These are phyloP conservation scores for Alternaria conjuncta DNA, from an alignment of 2,329 filamentous ascomycete species.

Conservation along the genomic window DNA sequence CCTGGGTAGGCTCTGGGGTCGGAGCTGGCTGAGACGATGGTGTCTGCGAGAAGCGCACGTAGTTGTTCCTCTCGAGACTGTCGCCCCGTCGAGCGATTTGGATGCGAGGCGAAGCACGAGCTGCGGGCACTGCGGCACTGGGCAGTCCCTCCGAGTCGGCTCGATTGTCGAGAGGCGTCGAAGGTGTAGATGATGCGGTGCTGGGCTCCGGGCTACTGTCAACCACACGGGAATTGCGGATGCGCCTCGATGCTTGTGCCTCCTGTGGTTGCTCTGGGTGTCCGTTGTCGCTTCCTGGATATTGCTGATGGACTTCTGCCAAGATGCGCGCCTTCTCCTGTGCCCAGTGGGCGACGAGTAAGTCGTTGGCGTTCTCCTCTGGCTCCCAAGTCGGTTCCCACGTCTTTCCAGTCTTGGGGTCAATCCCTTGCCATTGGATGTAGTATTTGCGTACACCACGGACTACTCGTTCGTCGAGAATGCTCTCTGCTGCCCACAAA, in stretches of 20 bases:
- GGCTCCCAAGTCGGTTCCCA: slow-evolving; percentile 62
- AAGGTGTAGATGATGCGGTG: background rate
- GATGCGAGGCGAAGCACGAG: slow-evolving; percentile 18
- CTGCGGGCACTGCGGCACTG: background rate
- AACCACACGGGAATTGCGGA: slow-evolving; percentile 15
- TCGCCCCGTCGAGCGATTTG: slow-evolving; percentile 16
- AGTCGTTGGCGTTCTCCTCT: slow-evolving; percentile 41
- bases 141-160: background rate
- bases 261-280: background rate
- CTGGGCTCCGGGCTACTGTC: slow-evolving; percentile 23
- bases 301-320: background rate
- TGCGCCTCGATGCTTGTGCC: background rate
- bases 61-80: slow-evolving; percentile 30
- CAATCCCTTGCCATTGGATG: slow-evolving; percentile 62
- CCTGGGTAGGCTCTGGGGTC: background rate
- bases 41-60: slow-evolving; percentile 30
- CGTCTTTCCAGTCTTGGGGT: slow-evolving; percentile 56
- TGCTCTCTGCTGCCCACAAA: slow-evolving; percentile 19
- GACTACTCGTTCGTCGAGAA: slow-evolving; percentile 25
- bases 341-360: slow-evolving; percentile 43
- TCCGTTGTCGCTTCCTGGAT: background rate
- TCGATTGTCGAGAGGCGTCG: background rate
- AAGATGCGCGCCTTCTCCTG: slow-evolving; percentile 1
- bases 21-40: slow-evolving; percentile 4
- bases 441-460: slow-evolving; percentile 51